Evolutionary conservation across 2,329 filamentous ascomycete genomes (phyloP).

Genomic region (Penicillium sp.): DNA sequence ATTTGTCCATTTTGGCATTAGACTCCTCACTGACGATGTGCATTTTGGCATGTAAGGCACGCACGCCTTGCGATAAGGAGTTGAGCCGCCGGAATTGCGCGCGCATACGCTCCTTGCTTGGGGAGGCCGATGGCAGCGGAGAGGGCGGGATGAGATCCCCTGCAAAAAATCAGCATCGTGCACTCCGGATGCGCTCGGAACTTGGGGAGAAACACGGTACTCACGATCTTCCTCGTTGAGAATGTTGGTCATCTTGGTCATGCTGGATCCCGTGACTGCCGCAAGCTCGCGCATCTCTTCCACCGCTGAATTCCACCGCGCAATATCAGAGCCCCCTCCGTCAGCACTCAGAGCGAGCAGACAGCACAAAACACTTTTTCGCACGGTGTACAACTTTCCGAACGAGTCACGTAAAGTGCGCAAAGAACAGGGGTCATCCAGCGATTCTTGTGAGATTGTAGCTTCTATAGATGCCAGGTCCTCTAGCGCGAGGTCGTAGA

Average conservation of each 20-base stretch:
- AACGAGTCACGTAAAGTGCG: constrained; percentile 75
- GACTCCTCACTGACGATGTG: constrained; percentile 88
- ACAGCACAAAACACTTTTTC: constrained; percentile 84
- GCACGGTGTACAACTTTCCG: constrained; percentile 70
- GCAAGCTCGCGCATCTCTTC: constrained; percentile 67
- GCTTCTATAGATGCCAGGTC: constrained; percentile 66
- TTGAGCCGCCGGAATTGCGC: constrained; percentile 83
- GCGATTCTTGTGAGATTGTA: constrained; percentile 58
- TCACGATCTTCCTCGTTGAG: constrained; percentile 74
- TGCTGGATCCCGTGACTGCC: constrained; percentile 55
- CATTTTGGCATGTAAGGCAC: constrained; percentile 89
- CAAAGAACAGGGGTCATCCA: constrained; percentile 71
- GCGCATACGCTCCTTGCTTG: constrained; percentile 75
- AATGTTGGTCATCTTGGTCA: constrained; percentile 60
- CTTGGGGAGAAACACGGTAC: constrained; percentile 25
- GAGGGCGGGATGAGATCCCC: constrained; percentile 44
- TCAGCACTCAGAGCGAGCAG: constrained; percentile 79
- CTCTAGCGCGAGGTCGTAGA: constrained; percentile 70
- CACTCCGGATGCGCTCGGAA: not conserved
- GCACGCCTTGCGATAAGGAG: constrained; percentile 81
- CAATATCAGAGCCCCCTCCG: constrained; percentile 68
- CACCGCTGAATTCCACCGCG: constrained; percentile 70
- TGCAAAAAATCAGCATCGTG: constrained; percentile 15
- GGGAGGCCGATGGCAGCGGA: constrained; percentile 60
- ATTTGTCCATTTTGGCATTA: constrained; percentile 68